Evolutionary conservation across 192 early-diverging fungal genomes (phyloP), one percentile per base, ranked within the genome.

Genomic region (Rhizophagus prolifer): DNA sequence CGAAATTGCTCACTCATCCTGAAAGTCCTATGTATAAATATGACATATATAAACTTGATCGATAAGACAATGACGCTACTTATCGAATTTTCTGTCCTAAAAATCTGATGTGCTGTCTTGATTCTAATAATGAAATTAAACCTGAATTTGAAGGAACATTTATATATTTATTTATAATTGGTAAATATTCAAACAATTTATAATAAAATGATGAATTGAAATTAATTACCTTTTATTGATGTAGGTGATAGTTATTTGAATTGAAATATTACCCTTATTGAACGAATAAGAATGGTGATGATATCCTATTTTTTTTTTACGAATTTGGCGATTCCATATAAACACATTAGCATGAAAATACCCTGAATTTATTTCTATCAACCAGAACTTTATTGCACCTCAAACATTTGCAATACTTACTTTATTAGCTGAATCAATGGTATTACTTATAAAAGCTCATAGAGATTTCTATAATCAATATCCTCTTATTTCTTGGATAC

Each of bases 181-280:
- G 62, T 64, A 64, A 1, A 9, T 64, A 1, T 30, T 13, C 23
- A 64, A 36, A 64, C 3, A 31, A 2, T 31, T 31, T 31, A 31
- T 2, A 31, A 31, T n/a, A n/a, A n/a, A n/a, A n/a, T n/a, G n/a
- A n/a, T n/a, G n/a, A 30, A 14, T 64, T 14, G 0, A 30, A 64
- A 64, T 64, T 64, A 36, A 64, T 64, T 64, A 64, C 28, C 28
- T 64, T 25, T 64, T 64, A 64, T 64, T 64, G 46, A 47, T 47
- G 46, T 47, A 64, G 31, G 28, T 2, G 30, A 64, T 64, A 64
- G 62, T 64, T 64, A 64, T 64, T 64, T 64, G 14, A 64, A 64
- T 64, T 4, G 13, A 64, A 30, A 64, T 3, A 64, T 64, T 30
- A 30, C 62, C 36, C 30, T 31, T 64, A 64, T 64, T 31, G 28